Conservation (phyloP, 2,329 filamentous ascomycete species). For the Aaosphaeria pasadenensis region DNA sequence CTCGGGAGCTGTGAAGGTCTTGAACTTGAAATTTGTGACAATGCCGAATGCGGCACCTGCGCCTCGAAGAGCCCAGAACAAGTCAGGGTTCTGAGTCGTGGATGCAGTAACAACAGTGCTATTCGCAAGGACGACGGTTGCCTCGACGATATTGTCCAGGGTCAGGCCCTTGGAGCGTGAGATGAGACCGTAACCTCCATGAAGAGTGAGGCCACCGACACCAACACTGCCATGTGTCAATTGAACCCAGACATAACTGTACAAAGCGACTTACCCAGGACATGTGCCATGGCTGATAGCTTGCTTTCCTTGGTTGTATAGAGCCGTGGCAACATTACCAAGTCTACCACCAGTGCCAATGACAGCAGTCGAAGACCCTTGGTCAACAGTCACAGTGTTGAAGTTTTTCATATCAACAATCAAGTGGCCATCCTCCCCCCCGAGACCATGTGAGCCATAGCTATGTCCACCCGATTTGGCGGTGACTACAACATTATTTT, state of each 20-base stretch:
- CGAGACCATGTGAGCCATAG: constrained; percentile 51
- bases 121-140: constrained; percentile 30
- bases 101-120: constrained; percentile 36
- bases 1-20: constrained; percentile 22
- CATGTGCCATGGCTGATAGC: constrained; percentile 51
- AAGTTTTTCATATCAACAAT: constrained; percentile 47
- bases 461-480: constrained; percentile 62
- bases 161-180: constrained; percentile 22
- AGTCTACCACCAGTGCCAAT: constrained; percentile 49
- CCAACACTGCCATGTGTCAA: constrained; percentile 21
- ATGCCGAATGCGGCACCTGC: constrained; percentile 41
- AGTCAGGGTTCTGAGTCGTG: constrained; percentile 29
- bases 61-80: constrained; percentile 41
- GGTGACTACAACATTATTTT: constrained; percentile 51
- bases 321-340: constrained; percentile 25
- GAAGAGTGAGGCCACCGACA: constrained; percentile 21
- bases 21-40: constrained; percentile 34
- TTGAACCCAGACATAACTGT: neutral
- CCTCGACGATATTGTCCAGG: constrained; percentile 21
- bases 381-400: constrained; percentile 41
- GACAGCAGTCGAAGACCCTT: constrained; percentile 37
- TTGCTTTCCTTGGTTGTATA: constrained; percentile 29
- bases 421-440: constrained; percentile 46
- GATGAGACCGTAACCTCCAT: constrained; percentile 26
- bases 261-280: constrained; percentile 40